Evolutionary conservation across 768 basidiomycete genomes (phyloP).

Genomic region (Coprinellus aureogranulatus): DNA sequence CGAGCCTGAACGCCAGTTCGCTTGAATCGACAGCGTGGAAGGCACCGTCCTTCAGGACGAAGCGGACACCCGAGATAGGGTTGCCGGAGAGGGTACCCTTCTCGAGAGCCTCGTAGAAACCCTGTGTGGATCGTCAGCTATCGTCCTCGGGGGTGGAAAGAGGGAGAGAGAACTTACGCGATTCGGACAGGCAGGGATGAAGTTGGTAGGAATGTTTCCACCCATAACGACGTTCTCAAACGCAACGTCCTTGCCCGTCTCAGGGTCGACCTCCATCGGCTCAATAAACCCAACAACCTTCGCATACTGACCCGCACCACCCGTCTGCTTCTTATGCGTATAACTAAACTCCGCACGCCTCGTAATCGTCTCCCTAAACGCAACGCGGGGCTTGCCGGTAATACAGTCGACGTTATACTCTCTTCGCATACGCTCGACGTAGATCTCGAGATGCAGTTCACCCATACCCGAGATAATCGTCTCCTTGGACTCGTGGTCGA

Average conservation of each 20-base stretch:
- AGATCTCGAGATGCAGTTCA: slow-evolving; percentile 97
- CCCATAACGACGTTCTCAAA: slow-evolving; percentile 92
- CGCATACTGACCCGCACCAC: slow-evolving; percentile 95
- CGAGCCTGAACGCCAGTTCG: slow-evolving; percentile 90
- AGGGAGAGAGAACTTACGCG: slow-evolving; percentile 52
- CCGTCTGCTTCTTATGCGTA: slow-evolving; percentile 97
- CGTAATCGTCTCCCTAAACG: slow-evolving; percentile 93
- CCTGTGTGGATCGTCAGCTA: slow-evolving; percentile 42
- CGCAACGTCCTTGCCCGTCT: slow-evolving; percentile 77
- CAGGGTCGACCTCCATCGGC: slow-evolving; percentile 71
- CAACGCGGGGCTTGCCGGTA: slow-evolving; percentile 94
- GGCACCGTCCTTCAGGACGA: slow-evolving; percentile 88
- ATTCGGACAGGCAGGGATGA: slow-evolving; percentile 92
- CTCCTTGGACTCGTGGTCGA: slow-evolving; percentile 94
- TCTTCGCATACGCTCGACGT: slow-evolving; percentile 97
- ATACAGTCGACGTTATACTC: slow-evolving; percentile 93
- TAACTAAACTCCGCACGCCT: slow-evolving; percentile 79
- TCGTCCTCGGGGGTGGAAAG: background rate
- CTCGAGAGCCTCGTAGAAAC: slow-evolving; percentile 91
- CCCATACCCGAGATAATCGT: slow-evolving; percentile 99
- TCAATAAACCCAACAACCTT: slow-evolving; percentile 90
- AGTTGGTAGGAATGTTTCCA: slow-evolving; percentile 86
- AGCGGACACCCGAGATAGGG: slow-evolving; percentile 77
- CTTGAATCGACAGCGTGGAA: slow-evolving; percentile 95
- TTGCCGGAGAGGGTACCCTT: slow-evolving; percentile 90